These are phyloP conservation scores for Didymella glomerata DNA, from an alignment of 2,329 filamentous ascomycete genomes.

Conservation along the genomic window DNA sequence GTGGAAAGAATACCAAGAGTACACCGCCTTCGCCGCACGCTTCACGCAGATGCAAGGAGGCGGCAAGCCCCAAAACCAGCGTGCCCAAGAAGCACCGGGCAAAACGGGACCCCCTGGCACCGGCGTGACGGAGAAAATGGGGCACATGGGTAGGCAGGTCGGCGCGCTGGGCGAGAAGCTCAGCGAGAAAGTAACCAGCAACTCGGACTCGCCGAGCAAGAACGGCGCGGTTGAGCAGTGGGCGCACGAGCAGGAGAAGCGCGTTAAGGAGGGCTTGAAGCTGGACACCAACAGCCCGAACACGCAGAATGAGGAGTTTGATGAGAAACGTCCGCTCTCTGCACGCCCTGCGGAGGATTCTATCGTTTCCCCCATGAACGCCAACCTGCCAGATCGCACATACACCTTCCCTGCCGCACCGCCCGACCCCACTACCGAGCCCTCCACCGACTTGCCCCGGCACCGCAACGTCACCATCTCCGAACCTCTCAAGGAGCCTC, in stretches of 20 bases:
- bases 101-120: constrained; percentile 60
- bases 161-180: constrained; percentile 43
- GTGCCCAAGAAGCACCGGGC: constrained; percentile 57
- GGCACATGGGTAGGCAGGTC: constrained; percentile 36
- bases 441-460: constrained; percentile 31
- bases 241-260: constrained; percentile 51
- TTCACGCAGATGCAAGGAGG: constrained; percentile 73
- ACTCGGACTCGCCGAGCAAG: constrained; percentile 29
- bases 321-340: constrained; percentile 46
- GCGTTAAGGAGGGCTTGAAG: constrained; percentile 29
- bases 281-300: constrained; percentile 28
- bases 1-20: constrained; percentile 93
- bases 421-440: constrained; percentile 27
- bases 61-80: constrained; percentile 62
- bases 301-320: constrained; percentile 6
- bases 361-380: constrained; percentile 42
- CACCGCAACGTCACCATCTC: constrained; percentile 49
- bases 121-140: constrained; percentile 41
- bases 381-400: constrained; percentile 31
- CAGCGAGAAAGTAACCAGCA: constrained; percentile 38
- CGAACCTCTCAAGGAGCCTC: constrained; percentile 43
- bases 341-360: constrained; percentile 40
- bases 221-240: constrained; percentile 49
- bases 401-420: constrained; percentile 46
- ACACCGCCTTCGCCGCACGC: constrained; percentile 75